Evolutionary conservation across 164 flowering plant species (phyloP), one percentile per base, ranked within the genome.

Genomic region (Warburgia ugandensis): DNA sequence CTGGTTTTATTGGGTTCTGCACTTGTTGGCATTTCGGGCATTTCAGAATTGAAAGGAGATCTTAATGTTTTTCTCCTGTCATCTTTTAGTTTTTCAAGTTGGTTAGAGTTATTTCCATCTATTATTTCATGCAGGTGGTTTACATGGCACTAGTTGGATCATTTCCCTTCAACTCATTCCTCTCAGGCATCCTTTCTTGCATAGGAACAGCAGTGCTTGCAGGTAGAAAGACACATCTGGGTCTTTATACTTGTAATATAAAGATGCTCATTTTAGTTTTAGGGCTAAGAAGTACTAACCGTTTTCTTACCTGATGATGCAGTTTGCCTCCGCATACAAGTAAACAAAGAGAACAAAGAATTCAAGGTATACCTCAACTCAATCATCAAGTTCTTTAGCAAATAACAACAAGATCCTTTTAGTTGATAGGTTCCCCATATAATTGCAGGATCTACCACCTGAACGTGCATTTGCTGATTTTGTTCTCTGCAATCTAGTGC

Each of bases 261-360:
- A n/a, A n/a, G n/a, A n/a, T n/a, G n/a, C n/a, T n/a, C n/a, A n/a
- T n/a, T n/a, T n/a, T 1, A 25, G 16, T 26, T 27, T 5, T 29
- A 38, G 3, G 23, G 35, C 7, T 5, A 26, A 33, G 17, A 25
- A 2, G 1, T 40, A 6, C 29, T n/a, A n/a, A n/a, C n/a, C n/a
- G n/a, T 26, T 22, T 29, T 9, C 23, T 12, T 21, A 17, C 53
- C 11, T 16, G 35, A 59, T 50, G 13, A 21, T 42, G 47, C 74
- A 88, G 98, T 92, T 60, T 83, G 96, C 59, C 95, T 94, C 46
- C 86, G 99, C 14, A 94, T 88, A 53, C 97, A 89, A 75, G 94
- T 94, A 56, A 94, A 94, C 85, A 89, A 89, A 68, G 97, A 88
- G 60, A 92, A 92, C 83, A 92, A 92, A 80, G 99, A 92, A 76